A percentile compares a stretch with the other conserved stretches of the same genome.
Conservation (phyloP, 2,329 filamentous ascomycete species). For the Calycina marina region DNA sequence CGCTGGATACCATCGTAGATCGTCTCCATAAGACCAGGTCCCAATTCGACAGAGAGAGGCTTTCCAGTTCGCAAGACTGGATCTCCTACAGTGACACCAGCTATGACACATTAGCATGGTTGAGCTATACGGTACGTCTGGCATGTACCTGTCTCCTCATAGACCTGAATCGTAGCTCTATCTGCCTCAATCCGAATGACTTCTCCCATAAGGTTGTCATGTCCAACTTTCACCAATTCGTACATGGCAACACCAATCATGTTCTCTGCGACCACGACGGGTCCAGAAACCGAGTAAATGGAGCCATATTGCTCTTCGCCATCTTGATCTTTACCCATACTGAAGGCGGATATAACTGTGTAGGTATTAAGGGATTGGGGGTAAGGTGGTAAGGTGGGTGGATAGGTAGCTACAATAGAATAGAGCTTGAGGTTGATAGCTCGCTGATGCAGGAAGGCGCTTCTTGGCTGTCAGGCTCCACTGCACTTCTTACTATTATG, state of each 20-base stretch:
- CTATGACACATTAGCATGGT: constrained; percentile 31
- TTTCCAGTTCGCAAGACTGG: constrained; percentile 84
- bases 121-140: background rate
- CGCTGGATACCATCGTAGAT: constrained; percentile 99
- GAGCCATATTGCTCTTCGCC: constrained; percentile 42
- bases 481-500: too few species aligned
- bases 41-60: constrained; percentile 92
- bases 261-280: constrained; percentile 92
- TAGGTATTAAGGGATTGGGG: background rate
- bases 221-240: constrained; percentile 78
- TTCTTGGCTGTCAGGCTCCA: too few species aligned
- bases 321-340: constrained; percentile 25
- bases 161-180: constrained; percentile 95
- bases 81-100: constrained; percentile 90
- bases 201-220: constrained; percentile 85
- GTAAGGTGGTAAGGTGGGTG: too few species aligned
- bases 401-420: too few species aligned
- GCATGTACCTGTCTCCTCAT: constrained; percentile 83
- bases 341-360: constrained; percentile 12
- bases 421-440: too few species aligned
- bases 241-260: constrained; percentile 99
- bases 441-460: too few species aligned
- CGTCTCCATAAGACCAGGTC: constrained; percentile 92
- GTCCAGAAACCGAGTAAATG: constrained; percentile 61
- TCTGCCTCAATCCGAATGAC: constrained; percentile 96